A percentile compares a stretch with the other conserved stretches of the same genome.
These are phyloP conservation scores for Fraxinus baroniana DNA, from an alignment of 305 asterid species.

Conservation along the genomic window DNA sequence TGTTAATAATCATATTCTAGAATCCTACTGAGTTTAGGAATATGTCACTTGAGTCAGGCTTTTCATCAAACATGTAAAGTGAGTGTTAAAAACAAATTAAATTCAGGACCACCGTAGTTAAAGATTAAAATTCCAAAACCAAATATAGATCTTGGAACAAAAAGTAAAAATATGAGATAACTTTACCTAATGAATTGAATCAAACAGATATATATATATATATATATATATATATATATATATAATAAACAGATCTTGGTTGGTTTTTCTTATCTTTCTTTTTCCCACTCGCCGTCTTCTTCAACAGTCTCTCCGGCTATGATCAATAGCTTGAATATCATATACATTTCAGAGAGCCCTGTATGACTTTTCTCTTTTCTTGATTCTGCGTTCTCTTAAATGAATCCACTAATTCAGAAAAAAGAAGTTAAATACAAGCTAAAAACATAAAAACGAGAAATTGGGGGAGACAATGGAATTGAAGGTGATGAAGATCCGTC, in stretches of 20 bases:
- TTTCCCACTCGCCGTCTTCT: constrained; percentile 77
- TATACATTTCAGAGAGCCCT: constrained; percentile 58
- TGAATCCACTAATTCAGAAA: neutral
- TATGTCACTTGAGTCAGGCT: neutral
- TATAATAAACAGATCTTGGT: neutral
- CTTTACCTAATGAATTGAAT: constrained; percentile 21
- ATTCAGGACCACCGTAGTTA: no score
- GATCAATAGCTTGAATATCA: constrained; percentile 61
- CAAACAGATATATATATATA: neutral
- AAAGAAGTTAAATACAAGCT: neutral
- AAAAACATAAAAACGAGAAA: no score
- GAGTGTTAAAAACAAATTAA: neutral
- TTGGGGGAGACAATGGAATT: no score
- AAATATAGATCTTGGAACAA: neutral
- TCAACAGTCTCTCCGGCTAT: constrained; percentile 74
- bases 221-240: neutral
- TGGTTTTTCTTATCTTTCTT: constrained; percentile 42
- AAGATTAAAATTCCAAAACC: constrained; percentile 21
- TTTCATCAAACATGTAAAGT: neutral
- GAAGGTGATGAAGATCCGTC: no score
- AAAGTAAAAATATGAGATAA: neutral
- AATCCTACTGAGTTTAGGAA: neutral
- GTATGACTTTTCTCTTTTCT: constrained; percentile 23
- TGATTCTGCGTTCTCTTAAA: neutral
- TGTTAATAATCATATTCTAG: neutral